phyloP scores from a whole-genome alignment of 1,139 yeast species.

The Diutina scorzettiae region DNA sequence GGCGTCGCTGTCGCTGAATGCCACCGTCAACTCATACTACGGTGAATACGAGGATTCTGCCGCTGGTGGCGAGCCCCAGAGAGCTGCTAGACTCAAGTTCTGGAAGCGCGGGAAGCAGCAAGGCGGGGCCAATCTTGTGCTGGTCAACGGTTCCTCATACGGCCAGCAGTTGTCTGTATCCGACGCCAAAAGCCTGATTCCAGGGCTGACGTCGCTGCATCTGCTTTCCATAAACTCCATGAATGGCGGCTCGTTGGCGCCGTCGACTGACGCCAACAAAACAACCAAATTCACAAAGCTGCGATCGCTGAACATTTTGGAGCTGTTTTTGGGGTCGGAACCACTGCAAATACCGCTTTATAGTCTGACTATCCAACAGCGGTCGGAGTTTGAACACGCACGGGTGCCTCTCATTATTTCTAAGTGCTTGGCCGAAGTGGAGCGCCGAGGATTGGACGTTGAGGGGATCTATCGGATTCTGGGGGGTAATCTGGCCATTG shows the following conservation, averaged over 20 bases:
- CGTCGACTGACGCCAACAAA: not conserved
- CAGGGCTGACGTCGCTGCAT: constrained; percentile 1
- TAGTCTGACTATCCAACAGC: constrained; percentile 40
- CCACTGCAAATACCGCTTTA: constrained; percentile 21
- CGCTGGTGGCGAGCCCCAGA: not conserved
- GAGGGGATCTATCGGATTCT: constrained; percentile 91
- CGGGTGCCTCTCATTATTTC: constrained; percentile 60
- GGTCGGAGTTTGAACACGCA: constrained; percentile 49
- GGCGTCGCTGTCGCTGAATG: not conserved
- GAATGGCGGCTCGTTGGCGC: not conserved
- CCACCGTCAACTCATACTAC: not conserved
- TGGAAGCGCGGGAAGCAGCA: constrained; percentile 2
- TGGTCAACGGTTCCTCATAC: constrained; percentile 6
- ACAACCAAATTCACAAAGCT: constrained; percentile 23
- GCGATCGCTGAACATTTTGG: constrained; percentile 36
- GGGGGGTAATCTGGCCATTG: constrained; percentile 75
- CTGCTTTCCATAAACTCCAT: not conserved
- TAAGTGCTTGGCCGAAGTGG: constrained; percentile 70
- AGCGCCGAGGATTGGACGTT: constrained; percentile 52
- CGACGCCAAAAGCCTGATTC: not conserved
- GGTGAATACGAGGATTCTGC: not conserved
- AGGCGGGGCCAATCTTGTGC: constrained; percentile 6
- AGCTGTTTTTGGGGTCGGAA: constrained; percentile 16
- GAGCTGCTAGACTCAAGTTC: constrained; percentile 1
- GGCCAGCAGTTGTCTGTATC: not conserved